These are phyloP conservation scores for Coemansia umbellata DNA, from an alignment of 192 early-diverging fungal species.

Conservation along the genomic window DNA sequence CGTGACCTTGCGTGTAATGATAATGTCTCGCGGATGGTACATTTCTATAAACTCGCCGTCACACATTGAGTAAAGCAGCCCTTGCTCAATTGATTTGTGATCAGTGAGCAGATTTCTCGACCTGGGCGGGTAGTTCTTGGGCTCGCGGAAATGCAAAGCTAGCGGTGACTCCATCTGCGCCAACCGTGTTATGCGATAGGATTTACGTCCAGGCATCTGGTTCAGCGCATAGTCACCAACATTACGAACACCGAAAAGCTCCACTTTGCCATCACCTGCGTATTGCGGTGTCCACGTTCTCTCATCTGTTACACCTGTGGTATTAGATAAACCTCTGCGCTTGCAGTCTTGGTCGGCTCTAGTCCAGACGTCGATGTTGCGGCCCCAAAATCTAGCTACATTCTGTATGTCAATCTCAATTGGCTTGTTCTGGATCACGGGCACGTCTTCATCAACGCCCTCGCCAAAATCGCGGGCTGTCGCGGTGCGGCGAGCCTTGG, in stretches of 20 bases:
- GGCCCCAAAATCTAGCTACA: conserved; percentile 68
- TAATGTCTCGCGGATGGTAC: conserved; percentile 56
- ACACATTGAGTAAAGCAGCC: conserved; percentile 65
- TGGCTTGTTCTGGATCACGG: conserved; percentile 55
- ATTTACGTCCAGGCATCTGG: conserved; percentile 55
- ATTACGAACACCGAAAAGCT: conserved; percentile 61
- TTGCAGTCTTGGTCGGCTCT: conserved; percentile 42
- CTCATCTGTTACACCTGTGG: conserved; percentile 53
- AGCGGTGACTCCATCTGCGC: conserved; percentile 63
- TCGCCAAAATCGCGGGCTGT: conserved; percentile 43
- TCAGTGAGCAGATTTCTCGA: conserved; percentile 21
- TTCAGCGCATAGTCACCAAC: conserved; percentile 60
- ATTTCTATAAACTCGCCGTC: conserved; percentile 77
- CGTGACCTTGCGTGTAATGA: conserved; percentile 59
- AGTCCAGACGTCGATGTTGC: conserved; percentile 68
- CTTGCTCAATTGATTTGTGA: conserved; percentile 39
- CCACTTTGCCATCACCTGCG: conserved; percentile 65
- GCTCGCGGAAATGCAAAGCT: conserved; percentile 54
- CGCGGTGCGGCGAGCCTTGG: conserved; percentile 26
- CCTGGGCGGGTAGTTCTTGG: conserved; percentile 39
- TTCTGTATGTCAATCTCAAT: conserved; percentile 73
- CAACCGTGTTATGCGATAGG: conserved; percentile 59
- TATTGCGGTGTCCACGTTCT: conserved; percentile 61
- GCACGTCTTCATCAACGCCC: conserved; percentile 31
- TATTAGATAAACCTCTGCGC: conserved; percentile 41